Base-by-base conservation (phyloP, 805 yeast species). In the Saccharomycopsis sp. region DNA sequence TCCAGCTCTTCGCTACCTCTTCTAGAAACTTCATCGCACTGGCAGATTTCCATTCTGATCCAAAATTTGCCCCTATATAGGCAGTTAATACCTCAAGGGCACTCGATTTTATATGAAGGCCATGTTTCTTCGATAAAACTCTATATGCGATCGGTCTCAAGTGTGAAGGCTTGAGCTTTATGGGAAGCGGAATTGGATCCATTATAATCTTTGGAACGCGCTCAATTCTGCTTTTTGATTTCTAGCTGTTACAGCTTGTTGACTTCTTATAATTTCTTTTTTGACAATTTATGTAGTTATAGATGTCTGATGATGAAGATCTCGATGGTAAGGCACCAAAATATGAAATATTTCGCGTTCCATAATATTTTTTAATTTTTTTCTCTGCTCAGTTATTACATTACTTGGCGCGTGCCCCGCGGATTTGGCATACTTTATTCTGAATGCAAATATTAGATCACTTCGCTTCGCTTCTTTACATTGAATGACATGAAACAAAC, bases 81-180 rank as follows among this genome's bases (percentile, higher is more conserved):
- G 82, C 83, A 0, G 97, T 88, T 34, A 94, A 72, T 1, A 79
- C 79, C 50, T 77, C 79, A 15, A 94, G 74, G 0, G 97, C 98
- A 62, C 87, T 85, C 0, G 97, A 84, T 66, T 92, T 90, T 62
- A 94, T 80, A 69, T 91, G 91, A 29, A 94, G 78, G 0, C 97
- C 97, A 68, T 90, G 92, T 67, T 92, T 94, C 71, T 91, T 92
- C 2, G 98, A 89, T 7, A 94, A 71, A 1, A 92, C 81, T 47
- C 99, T 76, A 69, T 91, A 94, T 0, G 97, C 97, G 53, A 92
- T 73, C 0, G 99, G 99, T 51, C 99, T 79, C 50, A 94, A 74
- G 66, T 88, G 88, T 0, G 92, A 81, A 0, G 97, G 89, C 55
- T 84, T 87, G 1, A 92, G 80, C 58, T 79, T 78, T 1, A 89